Conservation (phyloP, 306 rosid genomes). For the Psophocarpus tetragonolobus region DNA sequence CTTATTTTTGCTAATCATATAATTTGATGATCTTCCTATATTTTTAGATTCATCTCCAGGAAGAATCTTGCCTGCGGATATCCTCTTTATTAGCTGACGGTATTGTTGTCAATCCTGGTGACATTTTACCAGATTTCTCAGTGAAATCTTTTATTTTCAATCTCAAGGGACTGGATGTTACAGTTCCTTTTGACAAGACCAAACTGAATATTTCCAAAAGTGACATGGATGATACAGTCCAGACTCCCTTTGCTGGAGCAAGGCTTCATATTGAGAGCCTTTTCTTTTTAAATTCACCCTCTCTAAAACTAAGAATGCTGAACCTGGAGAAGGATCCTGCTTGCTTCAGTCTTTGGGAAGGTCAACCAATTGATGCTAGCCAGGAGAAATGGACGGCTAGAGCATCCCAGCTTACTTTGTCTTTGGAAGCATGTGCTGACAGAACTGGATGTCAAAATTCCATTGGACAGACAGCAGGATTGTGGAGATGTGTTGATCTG, state of each 20-base stretch:
- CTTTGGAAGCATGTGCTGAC: slow-evolving; percentile 61
- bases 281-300: slow-evolving; percentile 68
- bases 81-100: slow-evolving; percentile 93
- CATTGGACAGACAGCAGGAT: slow-evolving; percentile 51
- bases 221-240: slow-evolving; percentile 42
- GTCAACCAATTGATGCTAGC: slow-evolving; percentile 86
- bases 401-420: slow-evolving; percentile 73
- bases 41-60: slow-evolving; percentile 85
- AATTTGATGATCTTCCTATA: slow-evolving; percentile 18
- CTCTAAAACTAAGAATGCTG: slow-evolving; percentile 58
- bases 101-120: slow-evolving; percentile 74
- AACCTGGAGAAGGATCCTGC: slow-evolving; percentile 94
- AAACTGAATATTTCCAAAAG: slow-evolving; percentile 47
- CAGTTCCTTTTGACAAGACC: slow-evolving; percentile 67
- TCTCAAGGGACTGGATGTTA: slow-evolving; percentile 71
- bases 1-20: slow-evolving; percentile 9
- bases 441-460: slow-evolving; percentile 49
- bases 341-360: slow-evolving; percentile 94
- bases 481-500: slow-evolving; percentile 92
- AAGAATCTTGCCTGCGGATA: slow-evolving; percentile 90
- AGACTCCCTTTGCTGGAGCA: slow-evolving; percentile 78
- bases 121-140: slow-evolving; percentile 84
- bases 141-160: slow-evolving; percentile 66
- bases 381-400: slow-evolving; percentile 80
- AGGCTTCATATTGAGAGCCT: slow-evolving; percentile 78